phyloP scores from a whole-genome alignment of 139 green algal genomes.

The Dunaliella sp. region DNA sequence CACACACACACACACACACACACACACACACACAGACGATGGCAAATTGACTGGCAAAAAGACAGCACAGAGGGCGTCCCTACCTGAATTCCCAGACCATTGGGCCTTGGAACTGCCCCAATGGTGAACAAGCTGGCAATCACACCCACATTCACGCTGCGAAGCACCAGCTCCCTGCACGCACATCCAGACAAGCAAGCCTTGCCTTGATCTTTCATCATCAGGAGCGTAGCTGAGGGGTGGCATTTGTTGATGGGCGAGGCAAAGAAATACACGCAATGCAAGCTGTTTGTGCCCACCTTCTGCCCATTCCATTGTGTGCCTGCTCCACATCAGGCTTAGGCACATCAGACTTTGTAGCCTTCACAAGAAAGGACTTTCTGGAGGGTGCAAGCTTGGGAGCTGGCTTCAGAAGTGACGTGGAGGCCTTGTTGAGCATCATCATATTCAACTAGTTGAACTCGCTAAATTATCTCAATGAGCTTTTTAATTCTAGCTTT shows the following conservation, averaged over 20 bases:
- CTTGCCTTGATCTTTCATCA: neutral
- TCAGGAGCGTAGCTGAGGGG: neutral
- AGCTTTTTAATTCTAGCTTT: too few species aligned
- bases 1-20: neutral
- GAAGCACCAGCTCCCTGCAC: conserved; percentile 70
- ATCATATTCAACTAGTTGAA: too few species aligned
- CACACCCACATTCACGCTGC: conserved; percentile 61
- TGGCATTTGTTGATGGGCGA: neutral
- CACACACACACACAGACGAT: neutral
- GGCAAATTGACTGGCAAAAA: neutral
- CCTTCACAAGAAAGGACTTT: neutral
- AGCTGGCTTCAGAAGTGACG: too few species aligned
- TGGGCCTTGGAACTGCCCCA: conserved; percentile 58
- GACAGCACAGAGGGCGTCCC: neutral
- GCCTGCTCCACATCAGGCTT: neutral
- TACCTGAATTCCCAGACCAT: conserved; percentile 58
- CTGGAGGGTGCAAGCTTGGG: too few species aligned
- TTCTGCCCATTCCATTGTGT: neutral
- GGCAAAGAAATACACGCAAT: too few species aligned
- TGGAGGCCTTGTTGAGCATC: too few species aligned
- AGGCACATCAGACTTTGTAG: neutral
- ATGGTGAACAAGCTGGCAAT: conserved; percentile 69
- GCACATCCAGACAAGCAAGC: neutral
- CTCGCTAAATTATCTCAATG: too few species aligned
- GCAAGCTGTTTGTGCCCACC: neutral